phyloP scores from a whole-genome alignment of 495 filamentous ascomycete genomes.

The Cladorrhinum samala region DNA sequence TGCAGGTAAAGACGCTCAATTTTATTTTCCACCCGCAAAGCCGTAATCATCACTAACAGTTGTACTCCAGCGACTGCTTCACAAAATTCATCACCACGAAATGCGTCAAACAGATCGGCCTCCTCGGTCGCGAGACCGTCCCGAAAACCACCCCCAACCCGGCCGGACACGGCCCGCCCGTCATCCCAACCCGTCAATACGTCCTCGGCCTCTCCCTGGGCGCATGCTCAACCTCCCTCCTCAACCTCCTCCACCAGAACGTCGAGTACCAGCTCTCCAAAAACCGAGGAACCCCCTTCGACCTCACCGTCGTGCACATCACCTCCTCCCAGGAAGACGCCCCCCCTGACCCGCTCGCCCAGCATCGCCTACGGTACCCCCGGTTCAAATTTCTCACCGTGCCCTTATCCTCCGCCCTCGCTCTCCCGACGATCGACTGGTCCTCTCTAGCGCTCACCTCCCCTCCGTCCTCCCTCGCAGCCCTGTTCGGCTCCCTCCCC shows the following conservation, averaged over 20 bases:
- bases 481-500: conserved; percentile 51
- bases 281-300: conserved; percentile 53
- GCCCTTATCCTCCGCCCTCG: conserved; percentile 53
- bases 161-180: conserved; percentile 27
- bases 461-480: conserved; percentile 38
- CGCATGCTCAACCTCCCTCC: conserved; percentile 67
- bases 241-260: conserved; percentile 69
- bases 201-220: conserved; percentile 80
- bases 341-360: conserved; percentile 2
- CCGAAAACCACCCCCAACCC: conserved; percentile 38
- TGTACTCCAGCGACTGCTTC: conserved; percentile 69
- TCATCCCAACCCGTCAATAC: conserved; percentile 42
- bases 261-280: conserved; percentile 52
- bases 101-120: conserved; percentile 69
- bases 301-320: conserved; percentile 61
- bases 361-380: conserved; percentile 48
- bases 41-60: conserved; percentile 22
- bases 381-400: conserved; percentile 49
- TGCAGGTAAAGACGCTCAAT: conserved; percentile 13
- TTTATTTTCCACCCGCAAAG: neutral
- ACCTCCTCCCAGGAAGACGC: conserved; percentile 34
- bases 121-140: conserved; percentile 36
- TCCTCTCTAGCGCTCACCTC: conserved; percentile 24
- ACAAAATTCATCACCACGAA: conserved; percentile 67
- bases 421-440: conserved; percentile 35